phyloP scores from a whole-genome alignment of 2,329 filamentous ascomycete genomes.

The Sclerotiophoma versabilis region DNA sequence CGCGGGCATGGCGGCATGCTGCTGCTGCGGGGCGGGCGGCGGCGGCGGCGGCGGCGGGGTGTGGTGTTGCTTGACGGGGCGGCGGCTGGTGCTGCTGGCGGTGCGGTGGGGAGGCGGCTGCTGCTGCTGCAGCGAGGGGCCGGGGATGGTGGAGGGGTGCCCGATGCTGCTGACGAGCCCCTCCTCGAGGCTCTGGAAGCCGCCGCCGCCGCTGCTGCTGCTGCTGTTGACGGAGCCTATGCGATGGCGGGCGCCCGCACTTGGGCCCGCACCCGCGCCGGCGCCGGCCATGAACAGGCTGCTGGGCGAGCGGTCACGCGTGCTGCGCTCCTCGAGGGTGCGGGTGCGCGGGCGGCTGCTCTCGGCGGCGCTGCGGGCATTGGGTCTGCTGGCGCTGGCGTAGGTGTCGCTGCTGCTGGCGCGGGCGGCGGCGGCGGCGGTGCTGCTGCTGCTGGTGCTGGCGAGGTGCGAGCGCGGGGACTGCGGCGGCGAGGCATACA shows the following conservation, averaged over 20 bases:
- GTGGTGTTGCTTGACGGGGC: constrained; percentile 26
- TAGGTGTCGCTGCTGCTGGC: constrained; percentile 45
- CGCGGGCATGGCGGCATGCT: constrained; percentile 15
- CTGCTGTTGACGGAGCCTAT: constrained; percentile 73
- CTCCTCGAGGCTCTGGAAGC: constrained; percentile 55
- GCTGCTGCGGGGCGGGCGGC: constrained; percentile 31
- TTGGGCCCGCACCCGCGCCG: constrained; percentile 7
- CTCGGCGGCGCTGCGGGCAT: constrained; percentile 61
- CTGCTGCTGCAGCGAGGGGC: not conserved
- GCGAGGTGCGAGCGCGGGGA: constrained; percentile 36
- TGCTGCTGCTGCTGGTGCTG: constrained; percentile 30
- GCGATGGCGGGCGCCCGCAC: constrained; percentile 63
- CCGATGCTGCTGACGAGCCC: constrained; percentile 51
- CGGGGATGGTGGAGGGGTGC: constrained; percentile 50
- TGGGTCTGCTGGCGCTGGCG: constrained; percentile 17
- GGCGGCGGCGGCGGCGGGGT: constrained; percentile 4
- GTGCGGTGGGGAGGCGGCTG: constrained; percentile 10
- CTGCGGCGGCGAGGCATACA: constrained; percentile 36
- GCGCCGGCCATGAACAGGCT: constrained; percentile 49
- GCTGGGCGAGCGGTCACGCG: constrained; percentile 52
- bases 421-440: constrained; percentile 26
- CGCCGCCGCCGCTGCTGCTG: constrained; percentile 62
- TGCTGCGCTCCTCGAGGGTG: constrained; percentile 56
- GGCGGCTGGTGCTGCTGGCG: constrained; percentile 23
- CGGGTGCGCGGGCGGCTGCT: constrained; percentile 56